A percentile compares a stretch with the other conserved stretches of the same genome.
These are phyloP conservation scores for Jatropha curcas DNA, from an alignment of 345 rosid species.

Conservation along the genomic window DNA sequence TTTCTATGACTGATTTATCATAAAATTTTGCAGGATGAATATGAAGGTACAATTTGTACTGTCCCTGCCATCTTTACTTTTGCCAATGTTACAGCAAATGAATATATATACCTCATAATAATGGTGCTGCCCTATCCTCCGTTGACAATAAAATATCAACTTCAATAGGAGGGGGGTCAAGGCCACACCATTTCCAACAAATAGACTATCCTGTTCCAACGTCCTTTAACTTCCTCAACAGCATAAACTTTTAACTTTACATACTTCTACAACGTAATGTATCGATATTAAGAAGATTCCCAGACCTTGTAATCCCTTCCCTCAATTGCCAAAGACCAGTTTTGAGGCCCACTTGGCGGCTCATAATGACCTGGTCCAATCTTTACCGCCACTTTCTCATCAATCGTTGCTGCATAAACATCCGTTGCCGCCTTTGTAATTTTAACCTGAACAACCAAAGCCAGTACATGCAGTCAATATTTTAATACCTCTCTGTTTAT, in stretches of 20 bases:
- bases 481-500: background rate
- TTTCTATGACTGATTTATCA: background rate
- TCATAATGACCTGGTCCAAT: conserved; percentile 90
- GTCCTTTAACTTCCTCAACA: background rate
- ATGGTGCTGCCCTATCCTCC: background rate
- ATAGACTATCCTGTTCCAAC: background rate
- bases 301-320: conserved; percentile 90
- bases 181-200: background rate
- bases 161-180: background rate
- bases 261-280: background rate
- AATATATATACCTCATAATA: background rate
- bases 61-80: background rate
- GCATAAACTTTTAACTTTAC: background rate
- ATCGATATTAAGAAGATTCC: conserved; percentile 58
- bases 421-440: conserved; percentile 77
- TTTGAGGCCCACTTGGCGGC: conserved; percentile 54
- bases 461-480: conserved; percentile 14
- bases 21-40: background rate
- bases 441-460: conserved; percentile 48
- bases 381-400: conserved; percentile 79
- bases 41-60: background rate
- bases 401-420: conserved; percentile 81
- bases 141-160: background rate
- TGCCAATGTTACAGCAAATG: background rate
- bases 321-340: conserved; percentile 64